Base-by-base conservation (phyloP, 1,284 basidiomycete genomes). In the Xerocomus minutiporus region DNA sequence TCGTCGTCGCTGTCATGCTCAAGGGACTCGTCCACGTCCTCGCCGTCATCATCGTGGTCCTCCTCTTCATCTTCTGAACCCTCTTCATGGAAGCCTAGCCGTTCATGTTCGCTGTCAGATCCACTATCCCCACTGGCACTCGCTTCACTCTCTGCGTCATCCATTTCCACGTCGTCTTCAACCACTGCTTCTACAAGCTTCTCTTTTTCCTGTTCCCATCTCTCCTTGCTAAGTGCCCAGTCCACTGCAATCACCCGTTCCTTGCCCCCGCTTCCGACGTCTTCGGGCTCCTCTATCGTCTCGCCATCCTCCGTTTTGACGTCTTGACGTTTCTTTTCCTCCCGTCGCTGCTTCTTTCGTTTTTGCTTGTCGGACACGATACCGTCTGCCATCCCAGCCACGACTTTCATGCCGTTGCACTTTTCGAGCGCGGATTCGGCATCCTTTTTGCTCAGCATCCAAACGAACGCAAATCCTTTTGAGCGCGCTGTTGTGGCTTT, bases 401-500 rank as follows among this genome's bases (percentile, higher is more conserved):
- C 71, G 28, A 94, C 75, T 13, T 75, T 77, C 71, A 81, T 84
- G 12, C 93, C 94, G 64, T 98, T 98, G 57, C 92, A 83, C 5
- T 78, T 83, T 59, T 86, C 85, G 57, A 98, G 79, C 0, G 94
- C 96, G 46, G 77, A 76, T 66, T 93, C 88, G 3, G 94, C 95
- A 64, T 95, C 91, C 56, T 88, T 86, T 62, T 83, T 84, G 58
- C 84, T 87, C 57, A 94, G 72, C 80, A 93, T 94, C 93, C 94
- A 97, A 12, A 98, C 86, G 63, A 99, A 98, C 0, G 93, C 96
- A 62, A 97, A 99, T 0, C 96, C 95, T 60, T 91, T 87, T 23
- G 80, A 80, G 23, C 83, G 76, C 2, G 54, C 6, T 20, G 17
- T 4, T 36, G 50, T 48, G 8, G n/a, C 15, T 0, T 3, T 6